Conservation (phyloP, 495 filamentous ascomycete genomes). For the Lepraria neglecta region DNA sequence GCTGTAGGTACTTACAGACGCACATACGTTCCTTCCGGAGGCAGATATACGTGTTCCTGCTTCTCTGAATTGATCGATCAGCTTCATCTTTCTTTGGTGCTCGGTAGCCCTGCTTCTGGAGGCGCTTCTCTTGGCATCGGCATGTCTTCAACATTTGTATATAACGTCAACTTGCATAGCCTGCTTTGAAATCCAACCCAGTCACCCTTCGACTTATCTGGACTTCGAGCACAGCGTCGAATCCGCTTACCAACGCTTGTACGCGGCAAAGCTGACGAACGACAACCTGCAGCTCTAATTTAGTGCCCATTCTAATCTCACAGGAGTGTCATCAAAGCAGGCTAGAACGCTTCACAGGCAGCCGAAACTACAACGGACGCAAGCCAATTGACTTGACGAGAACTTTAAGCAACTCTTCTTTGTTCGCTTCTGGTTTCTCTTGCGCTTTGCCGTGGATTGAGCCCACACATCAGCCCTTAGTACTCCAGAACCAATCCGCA, state of each 20-base stretch:
- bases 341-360: too few relatives aligned
- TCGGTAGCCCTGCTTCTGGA: neutral
- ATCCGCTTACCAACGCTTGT: neutral
- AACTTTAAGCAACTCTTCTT: too few relatives aligned
- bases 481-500: too few relatives aligned
- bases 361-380: too few relatives aligned
- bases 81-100: neutral
- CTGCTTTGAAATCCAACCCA: neutral
- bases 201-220: neutral
- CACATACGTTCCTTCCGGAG: neutral
- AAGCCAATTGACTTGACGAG: too few relatives aligned
- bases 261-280: neutral
- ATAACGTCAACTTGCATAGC: neutral
- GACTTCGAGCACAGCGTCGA: neutral
- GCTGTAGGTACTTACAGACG: conserved; percentile 32
- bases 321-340: too few relatives aligned
- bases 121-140: neutral
- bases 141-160: neutral
- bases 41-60: neutral
- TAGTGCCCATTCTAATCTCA: too few relatives aligned
- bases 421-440: too few relatives aligned
- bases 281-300: neutral
- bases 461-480: neutral
- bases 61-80: neutral
- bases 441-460: too few relatives aligned